Percentiles rank a stretch among this genome's conserved stretches.
phyloP scores from a whole-genome alignment of 2,329 filamentous ascomycete genomes.

The Hypomyces rosellus region DNA sequence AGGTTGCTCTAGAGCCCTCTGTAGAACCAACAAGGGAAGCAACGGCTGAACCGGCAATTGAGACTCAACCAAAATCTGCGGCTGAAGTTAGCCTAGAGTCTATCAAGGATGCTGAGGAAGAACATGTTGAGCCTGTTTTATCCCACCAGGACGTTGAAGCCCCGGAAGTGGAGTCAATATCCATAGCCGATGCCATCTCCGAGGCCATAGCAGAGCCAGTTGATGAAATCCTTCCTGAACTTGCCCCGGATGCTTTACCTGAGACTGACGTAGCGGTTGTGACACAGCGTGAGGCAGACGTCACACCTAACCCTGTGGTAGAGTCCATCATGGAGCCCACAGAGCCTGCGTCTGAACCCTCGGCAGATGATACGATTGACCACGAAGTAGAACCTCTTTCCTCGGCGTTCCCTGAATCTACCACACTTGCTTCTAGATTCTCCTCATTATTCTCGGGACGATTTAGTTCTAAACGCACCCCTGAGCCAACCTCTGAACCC shows the following conservation, averaged over 20 bases:
- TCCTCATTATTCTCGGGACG: too few species aligned
- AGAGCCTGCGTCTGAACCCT: neutral
- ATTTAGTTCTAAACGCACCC: neutral
- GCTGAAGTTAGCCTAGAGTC: neutral
- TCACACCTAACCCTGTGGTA: neutral
- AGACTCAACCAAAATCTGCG: neutral
- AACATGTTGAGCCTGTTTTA: neutral
- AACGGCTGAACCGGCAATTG: neutral
- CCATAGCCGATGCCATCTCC: too few species aligned
- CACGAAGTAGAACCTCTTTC: neutral
- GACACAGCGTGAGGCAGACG: too few species aligned
- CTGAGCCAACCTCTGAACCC: neutral
- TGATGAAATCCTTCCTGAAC: neutral
- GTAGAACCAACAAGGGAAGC: neutral
- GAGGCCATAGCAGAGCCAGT: too few species aligned
- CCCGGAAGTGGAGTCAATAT: too few species aligned
- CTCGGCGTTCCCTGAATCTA: too few species aligned
- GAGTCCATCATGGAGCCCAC: neutral
- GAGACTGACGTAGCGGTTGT: neutral
- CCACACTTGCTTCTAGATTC: too few species aligned
- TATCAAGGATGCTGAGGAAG: neutral
- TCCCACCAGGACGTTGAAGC: too few species aligned
- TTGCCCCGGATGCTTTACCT: neutral
- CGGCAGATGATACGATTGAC: neutral
- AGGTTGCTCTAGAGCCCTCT: neutral